Conservation (phyloP, 116 monocot species). For the Iris pallida region DNA sequence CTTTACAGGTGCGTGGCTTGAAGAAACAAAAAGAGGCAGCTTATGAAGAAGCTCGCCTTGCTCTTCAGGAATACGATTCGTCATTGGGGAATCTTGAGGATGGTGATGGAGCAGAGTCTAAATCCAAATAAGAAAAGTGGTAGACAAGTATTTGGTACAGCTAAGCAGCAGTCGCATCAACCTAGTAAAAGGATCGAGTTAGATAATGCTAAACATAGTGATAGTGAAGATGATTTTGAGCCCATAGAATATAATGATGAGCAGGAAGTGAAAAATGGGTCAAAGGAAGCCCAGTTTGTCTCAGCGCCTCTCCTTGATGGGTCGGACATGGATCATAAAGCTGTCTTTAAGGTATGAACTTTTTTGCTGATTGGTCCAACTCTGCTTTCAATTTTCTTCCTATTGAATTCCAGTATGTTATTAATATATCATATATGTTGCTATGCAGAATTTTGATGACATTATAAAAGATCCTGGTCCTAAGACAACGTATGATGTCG, state of each 20-base stretch:
- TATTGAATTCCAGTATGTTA: neutral
- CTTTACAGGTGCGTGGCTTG: conserved; percentile 58
- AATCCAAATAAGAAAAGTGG: conserved; percentile 35
- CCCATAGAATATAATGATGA: conserved; percentile 11
- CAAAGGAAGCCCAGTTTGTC: conserved; percentile 19
- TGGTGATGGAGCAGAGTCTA: conserved; percentile 14
- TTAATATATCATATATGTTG: neutral
- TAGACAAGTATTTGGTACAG: conserved; percentile 67
- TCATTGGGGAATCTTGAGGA: conserved; percentile 51
- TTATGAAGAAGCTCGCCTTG: conserved; percentile 68
- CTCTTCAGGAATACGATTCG: conserved; percentile 72
- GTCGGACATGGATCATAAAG: conserved; percentile 24
- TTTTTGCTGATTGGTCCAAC: neutral
- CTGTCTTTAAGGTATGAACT: conserved; percentile 45
- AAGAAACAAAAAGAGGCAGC: conserved; percentile 73
- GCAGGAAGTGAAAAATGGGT: conserved; percentile 19
- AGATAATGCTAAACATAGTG: conserved; percentile 32
- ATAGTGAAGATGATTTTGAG: conserved; percentile 68
- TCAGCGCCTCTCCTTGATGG: conserved; percentile 38
- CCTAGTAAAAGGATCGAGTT: conserved; percentile 16
- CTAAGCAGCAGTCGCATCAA: conserved; percentile 23
- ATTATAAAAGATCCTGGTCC: conserved; percentile 42
- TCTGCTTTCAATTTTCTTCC: neutral
- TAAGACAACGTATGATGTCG: conserved; percentile 73
- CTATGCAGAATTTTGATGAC: conserved; percentile 56